Base-by-base conservation (phyloP, 2,329 filamentous ascomycete genomes). In the Colletotrichum kahawae region DNA sequence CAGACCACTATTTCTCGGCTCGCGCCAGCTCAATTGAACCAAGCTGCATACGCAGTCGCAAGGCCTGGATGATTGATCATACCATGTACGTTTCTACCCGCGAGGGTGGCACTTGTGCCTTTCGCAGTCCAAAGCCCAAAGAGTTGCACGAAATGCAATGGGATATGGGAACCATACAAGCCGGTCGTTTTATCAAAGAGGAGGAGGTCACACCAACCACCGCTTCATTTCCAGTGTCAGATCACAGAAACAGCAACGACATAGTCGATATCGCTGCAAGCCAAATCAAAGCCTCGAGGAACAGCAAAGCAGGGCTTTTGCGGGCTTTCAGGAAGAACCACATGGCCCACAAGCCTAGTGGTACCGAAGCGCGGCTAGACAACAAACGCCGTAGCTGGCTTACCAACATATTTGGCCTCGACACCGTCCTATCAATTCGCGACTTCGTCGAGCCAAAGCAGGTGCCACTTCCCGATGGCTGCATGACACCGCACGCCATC, bases 61-160 rank as follows among this genome's bases (percentile, higher is more conserved):
- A 86, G 73, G 80, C 82, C 51, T 87, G 85, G 85, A 80, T 85
- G 69, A 86, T 87, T 67, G 85, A 87, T 67, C 82, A 86, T 72
- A 86, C 85, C 14, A 82, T 86, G 76, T 86, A 85, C 67, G 81
- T 85, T 24, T 86, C 85, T 29, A 84, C 84, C 8, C 81, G 82
- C 9, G 80, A 79, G 24, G 79, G 80, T 33, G 85, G 85, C 5
- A 87, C 85, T 51, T 81, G 82, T 6, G 80, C 84, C 21, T 79
- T 85, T 63, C 81, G 82, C 34, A 82, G 81, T 68, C 81, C 84
- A 14, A 84, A 82, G 29, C 82, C 85, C 13, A 83, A 83, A 33
- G 82, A 85, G 33, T 84, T 86, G 57, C 84, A 86, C 29, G 83
- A 85, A 70, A 83, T 84, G 79, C 85, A 86, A 75, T 87, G 85